phyloP scores from a whole-genome alignment of 2,329 filamentous ascomycete species.

The Chaetoscypha palmicola region DNA sequence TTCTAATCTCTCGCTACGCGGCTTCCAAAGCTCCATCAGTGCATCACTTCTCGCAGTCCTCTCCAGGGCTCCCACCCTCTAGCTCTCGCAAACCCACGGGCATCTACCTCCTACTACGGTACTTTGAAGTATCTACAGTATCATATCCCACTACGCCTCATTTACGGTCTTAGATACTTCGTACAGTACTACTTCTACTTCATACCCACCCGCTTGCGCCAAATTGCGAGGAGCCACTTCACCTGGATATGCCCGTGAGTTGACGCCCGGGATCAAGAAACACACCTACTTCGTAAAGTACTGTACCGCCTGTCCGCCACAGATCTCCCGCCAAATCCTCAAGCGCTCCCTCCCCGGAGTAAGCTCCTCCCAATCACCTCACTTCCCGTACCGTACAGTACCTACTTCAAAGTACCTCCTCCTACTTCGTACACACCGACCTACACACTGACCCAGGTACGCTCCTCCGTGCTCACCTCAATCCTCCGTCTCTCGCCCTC shows the following conservation, averaged over 20 bases:
- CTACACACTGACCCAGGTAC: background rate
- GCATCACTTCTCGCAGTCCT: background rate
- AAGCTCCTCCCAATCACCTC: background rate
- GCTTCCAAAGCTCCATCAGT: background rate
- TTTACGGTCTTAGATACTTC: too few relatives aligned
- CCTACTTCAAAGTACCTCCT: slow-evolving; percentile 2
- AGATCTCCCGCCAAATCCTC: slow-evolving; percentile 17
- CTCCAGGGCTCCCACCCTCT: background rate
- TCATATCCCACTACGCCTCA: too few relatives aligned
- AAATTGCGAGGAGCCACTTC: background rate
- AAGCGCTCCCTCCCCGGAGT: slow-evolving; percentile 16
- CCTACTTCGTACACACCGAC: too few relatives aligned
- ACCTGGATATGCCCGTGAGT: too few relatives aligned
- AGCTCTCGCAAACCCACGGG: too few relatives aligned
- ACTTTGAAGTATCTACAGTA: background rate
- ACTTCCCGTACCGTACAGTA: background rate
- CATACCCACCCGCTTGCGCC: too few relatives aligned
- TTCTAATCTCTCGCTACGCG: background rate
- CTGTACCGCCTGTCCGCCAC: slow-evolving; percentile 14
- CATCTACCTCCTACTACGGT: too few relatives aligned
- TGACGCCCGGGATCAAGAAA: slow-evolving; percentile 17
- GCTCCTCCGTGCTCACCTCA: background rate
- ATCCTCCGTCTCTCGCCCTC: background rate
- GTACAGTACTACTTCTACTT: too few relatives aligned
- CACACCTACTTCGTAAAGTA: slow-evolving; percentile 3